phyloP scores from a whole-genome alignment of 75 land plant genomes.

The Cunninghamia lanceolata region DNA sequence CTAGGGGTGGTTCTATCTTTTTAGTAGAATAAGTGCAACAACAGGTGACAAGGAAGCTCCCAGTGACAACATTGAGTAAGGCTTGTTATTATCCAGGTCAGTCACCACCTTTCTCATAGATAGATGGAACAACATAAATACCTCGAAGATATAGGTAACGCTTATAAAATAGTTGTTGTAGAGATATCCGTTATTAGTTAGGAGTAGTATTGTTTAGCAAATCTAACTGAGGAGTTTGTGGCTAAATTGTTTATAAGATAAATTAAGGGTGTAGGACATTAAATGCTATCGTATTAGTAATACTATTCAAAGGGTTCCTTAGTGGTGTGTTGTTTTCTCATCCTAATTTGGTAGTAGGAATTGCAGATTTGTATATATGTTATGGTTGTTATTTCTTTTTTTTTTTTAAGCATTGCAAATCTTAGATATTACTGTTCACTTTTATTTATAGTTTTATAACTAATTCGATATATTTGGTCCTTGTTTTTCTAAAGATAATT shows the following conservation, averaged over 20 bases:
- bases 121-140: neutral
- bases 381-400: neutral
- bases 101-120: neutral
- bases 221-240: neutral
- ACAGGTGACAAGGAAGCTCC: neutral
- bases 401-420: neutral
- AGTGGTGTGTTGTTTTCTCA: neutral
- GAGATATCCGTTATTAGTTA: too few relatives aligned
- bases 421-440: neutral
- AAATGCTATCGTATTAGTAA: neutral
- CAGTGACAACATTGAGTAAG: neutral
- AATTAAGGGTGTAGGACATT: neutral
- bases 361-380: neutral
- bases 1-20: conserved; percentile 27
- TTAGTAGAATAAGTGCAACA: neutral
- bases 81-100: neutral
- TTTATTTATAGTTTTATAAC: neutral
- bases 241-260: neutral
- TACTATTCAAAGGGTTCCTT: neutral
- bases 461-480: neutral
- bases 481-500: neutral
- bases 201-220: neutral
- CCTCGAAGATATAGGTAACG: neutral
- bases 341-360: neutral
- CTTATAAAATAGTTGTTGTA: too few relatives aligned